Evolutionary conservation across 805 yeast species (phyloP).

Genomic region (Pichia membranifaciens): DNA sequence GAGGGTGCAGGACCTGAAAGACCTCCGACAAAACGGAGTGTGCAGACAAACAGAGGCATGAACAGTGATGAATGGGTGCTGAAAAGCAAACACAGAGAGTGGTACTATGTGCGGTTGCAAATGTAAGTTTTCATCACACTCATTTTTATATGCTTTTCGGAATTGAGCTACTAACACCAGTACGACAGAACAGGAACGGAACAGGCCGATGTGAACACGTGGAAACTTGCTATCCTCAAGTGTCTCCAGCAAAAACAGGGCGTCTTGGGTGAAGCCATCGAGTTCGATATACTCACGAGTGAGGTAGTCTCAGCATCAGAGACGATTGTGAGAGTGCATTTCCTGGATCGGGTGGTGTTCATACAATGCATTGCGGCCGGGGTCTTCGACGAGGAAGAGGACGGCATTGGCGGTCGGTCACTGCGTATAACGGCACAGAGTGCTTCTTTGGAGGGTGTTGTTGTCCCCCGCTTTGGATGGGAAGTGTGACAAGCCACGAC

Average conservation of each 20-base stretch:
- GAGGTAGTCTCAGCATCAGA: neutral
- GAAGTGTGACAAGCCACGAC: no score
- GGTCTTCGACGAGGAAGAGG: slow-evolving; percentile 11
- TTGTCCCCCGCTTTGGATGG: neutral
- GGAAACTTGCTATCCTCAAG: slow-evolving; percentile 23
- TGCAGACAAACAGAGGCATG: neutral
- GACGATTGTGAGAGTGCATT: slow-evolving; percentile 22
- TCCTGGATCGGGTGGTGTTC: slow-evolving; percentile 18
- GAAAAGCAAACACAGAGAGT: slow-evolving; percentile 9
- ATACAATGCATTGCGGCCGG: slow-evolving; percentile 17
- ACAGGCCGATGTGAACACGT: slow-evolving; percentile 18
- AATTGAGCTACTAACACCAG: slow-evolving; percentile 5
- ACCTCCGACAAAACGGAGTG: no score
- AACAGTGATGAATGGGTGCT: slow-evolving; percentile 5
- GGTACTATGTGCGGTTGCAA: slow-evolving; percentile 16
- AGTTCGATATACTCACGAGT: slow-evolving; percentile 22
- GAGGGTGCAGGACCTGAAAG: no score
- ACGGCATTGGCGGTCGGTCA: slow-evolving; percentile 10
- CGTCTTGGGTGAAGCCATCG: slow-evolving; percentile 23
- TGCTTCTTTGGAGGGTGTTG: slow-evolving; percentile 7
- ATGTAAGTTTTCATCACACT: slow-evolving; percentile 11
- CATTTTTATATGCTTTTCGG: neutral
- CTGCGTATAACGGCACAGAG: slow-evolving; percentile 4
- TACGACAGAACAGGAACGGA: slow-evolving; percentile 1
- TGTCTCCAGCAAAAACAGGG: slow-evolving; percentile 25